Conservation (phyloP, 1,284 basidiomycete genomes). For the Rhizopogon hawkerae region DNA sequence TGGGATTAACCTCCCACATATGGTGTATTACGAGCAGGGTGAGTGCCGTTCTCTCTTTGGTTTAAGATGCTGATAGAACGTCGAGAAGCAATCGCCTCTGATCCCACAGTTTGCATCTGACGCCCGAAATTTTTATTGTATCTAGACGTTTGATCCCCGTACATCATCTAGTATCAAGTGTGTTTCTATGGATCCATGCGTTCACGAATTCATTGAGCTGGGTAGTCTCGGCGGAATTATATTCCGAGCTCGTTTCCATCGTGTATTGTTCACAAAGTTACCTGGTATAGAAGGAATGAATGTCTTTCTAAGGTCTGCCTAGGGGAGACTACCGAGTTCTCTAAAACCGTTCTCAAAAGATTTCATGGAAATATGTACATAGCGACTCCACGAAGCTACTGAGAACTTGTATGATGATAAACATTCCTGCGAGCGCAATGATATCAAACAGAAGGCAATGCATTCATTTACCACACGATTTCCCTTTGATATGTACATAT, state of each 20-base stretch:
- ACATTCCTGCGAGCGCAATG: too few species aligned
- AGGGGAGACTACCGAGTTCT: too few species aligned
- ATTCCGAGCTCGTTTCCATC: not conserved
- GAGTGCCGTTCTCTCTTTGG: slow-evolving; percentile 7
- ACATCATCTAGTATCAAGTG: not conserved
- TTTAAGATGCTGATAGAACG: slow-evolving; percentile 6
- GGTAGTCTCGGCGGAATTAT: too few species aligned
- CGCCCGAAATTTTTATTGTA: not conserved
- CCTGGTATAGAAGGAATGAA: too few species aligned
- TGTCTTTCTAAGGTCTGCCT: too few species aligned
- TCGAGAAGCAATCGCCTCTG: slow-evolving; percentile 22
- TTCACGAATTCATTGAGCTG: not conserved
- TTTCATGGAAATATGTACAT: too few species aligned
- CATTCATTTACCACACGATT: too few species aligned
- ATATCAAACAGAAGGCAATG: too few species aligned
- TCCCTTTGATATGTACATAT: not conserved
- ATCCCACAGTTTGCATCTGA: slow-evolving; percentile 26
- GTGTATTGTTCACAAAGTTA: not conserved
- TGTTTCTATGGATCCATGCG: not conserved
- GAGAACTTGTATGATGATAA: too few species aligned
- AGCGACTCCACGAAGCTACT: not conserved
- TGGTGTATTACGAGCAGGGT: slow-evolving; percentile 38
- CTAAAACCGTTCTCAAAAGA: not conserved
- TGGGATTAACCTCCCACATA: slow-evolving; percentile 35
- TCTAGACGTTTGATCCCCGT: not conserved